Conservation (phyloP, 1,284 basidiomycete species). For the Microbotryum violaceum region DNA sequence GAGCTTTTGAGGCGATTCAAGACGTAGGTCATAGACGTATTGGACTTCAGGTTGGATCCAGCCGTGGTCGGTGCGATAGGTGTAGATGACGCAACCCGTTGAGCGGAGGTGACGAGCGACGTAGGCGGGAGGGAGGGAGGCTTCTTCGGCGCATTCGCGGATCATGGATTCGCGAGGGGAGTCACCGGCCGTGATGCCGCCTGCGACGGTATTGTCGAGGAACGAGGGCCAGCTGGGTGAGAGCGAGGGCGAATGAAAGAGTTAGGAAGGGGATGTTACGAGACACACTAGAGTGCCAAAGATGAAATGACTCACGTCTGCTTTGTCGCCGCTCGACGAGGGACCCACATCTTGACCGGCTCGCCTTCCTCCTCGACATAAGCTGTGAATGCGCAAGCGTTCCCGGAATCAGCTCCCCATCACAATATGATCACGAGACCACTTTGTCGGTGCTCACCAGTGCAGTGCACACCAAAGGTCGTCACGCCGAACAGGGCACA, state of each 20-base stretch:
- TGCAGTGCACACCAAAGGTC: slow-evolving; percentile 81
- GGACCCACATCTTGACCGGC: slow-evolving; percentile 64
- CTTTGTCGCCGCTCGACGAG: slow-evolving; percentile 75
- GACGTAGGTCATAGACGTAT: slow-evolving; percentile 71
- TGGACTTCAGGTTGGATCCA: slow-evolving; percentile 67
- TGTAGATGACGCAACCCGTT: slow-evolving; percentile 40
- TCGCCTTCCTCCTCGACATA: slow-evolving; percentile 34
- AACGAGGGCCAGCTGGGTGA: slow-evolving; percentile 31
- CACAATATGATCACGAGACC: too few relatives aligned
- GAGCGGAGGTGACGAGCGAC: slow-evolving; percentile 18
- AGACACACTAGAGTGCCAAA: too few relatives aligned
- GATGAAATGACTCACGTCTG: slow-evolving; percentile 55
- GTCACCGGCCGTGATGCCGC: slow-evolving; percentile 57
- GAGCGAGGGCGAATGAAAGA: background rate
- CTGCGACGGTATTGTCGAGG: slow-evolving; percentile 58
- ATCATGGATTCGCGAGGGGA: slow-evolving; percentile 65
- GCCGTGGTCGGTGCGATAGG: slow-evolving; percentile 56
- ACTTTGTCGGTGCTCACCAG: slow-evolving; percentile 37
- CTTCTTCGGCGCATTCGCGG: slow-evolving; percentile 71
- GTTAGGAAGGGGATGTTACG: too few relatives aligned
- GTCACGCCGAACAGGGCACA: slow-evolving; percentile 81
- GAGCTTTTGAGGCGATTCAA: slow-evolving; percentile 48
- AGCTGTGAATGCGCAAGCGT: slow-evolving; percentile 18
- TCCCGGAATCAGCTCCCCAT: background rate
- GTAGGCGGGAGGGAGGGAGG: slow-evolving; percentile 26